These are phyloP conservation scores for Leishmania mexicana DNA, from an alignment of 208 protist genomes.

Conservation along the genomic window DNA sequence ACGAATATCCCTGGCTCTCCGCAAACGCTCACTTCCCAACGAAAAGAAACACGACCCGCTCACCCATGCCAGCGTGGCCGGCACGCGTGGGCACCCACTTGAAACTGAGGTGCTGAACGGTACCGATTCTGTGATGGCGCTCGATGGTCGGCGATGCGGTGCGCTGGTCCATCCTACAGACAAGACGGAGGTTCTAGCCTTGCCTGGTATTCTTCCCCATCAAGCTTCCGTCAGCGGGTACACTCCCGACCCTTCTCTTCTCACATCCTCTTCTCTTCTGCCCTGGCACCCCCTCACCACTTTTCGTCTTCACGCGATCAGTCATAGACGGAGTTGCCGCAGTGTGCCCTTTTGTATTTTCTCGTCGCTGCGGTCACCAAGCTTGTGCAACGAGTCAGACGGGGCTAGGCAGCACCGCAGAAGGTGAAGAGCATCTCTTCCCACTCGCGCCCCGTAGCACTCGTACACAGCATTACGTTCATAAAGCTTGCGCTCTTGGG, in stretches of 20 bases:
- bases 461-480: background rate
- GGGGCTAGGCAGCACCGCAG: background rate
- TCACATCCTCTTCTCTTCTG: background rate
- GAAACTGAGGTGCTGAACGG: background rate
- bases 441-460: background rate
- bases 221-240: background rate
- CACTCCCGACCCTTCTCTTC: background rate
- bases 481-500: background rate
- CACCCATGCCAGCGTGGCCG: background rate
- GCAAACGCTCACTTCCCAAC: background rate
- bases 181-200: background rate
- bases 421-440: background rate
- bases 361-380: background rate
- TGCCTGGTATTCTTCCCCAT: too few relatives aligned
- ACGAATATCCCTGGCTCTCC: background rate
- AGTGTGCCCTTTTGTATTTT: background rate
- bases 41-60: background rate
- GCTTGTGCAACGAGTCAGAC: background rate
- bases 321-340: background rate
- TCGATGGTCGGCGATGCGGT: background rate
- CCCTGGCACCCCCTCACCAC: background rate
- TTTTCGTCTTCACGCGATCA: background rate
- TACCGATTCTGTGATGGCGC: background rate
- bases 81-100: background rate
- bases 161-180: background rate